Evolutionary conservation across 345 rosid species (phyloP).

Genomic region (Moringa oleifera): DNA sequence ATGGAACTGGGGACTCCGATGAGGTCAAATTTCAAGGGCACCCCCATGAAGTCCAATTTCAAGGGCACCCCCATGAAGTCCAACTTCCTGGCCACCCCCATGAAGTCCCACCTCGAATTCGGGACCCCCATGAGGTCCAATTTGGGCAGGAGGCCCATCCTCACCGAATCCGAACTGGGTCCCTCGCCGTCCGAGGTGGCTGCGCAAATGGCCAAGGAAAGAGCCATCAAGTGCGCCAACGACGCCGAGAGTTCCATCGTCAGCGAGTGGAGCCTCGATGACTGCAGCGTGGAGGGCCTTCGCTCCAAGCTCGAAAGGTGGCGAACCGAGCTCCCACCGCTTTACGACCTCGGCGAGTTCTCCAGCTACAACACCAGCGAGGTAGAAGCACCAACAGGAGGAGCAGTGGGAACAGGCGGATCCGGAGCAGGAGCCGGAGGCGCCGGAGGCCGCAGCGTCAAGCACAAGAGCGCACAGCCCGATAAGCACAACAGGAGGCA

Average conservation of each 20-base stretch:
- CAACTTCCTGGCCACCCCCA: conserved; percentile 21
- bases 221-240: conserved; percentile 11
- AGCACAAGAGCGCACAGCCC: conserved; percentile 15
- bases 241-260: conserved; percentile 51
- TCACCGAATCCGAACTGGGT: conserved; percentile 73
- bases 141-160: conserved; percentile 17
- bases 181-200: conserved; percentile 92
- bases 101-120: conserved; percentile 21
- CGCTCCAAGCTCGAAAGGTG: conserved; percentile 78
- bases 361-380: conserved; percentile 31
- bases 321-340: conserved; percentile 72
- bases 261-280: conserved; percentile 53
- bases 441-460: conserved; percentile 21
- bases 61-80: conserved; percentile 20
- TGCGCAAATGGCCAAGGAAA: conserved; percentile 41
- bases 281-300: conserved; percentile 64
- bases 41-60: conserved; percentile 24
- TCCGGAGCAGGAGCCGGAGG: no score
- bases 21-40: conserved; percentile 22
- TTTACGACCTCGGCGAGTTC: conserved; percentile 38
- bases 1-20: conserved; percentile 27
- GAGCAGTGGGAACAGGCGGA: no score
- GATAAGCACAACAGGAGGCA: conserved; percentile 30
- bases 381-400: conserved; percentile 3
- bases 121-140: conserved; percentile 33